Percentiles rank a stretch among this genome's conserved stretches.
These are phyloP conservation scores for Arthrobotrys iridis DNA, from an alignment of 2,329 filamentous ascomycete species.

Conservation along the genomic window DNA sequence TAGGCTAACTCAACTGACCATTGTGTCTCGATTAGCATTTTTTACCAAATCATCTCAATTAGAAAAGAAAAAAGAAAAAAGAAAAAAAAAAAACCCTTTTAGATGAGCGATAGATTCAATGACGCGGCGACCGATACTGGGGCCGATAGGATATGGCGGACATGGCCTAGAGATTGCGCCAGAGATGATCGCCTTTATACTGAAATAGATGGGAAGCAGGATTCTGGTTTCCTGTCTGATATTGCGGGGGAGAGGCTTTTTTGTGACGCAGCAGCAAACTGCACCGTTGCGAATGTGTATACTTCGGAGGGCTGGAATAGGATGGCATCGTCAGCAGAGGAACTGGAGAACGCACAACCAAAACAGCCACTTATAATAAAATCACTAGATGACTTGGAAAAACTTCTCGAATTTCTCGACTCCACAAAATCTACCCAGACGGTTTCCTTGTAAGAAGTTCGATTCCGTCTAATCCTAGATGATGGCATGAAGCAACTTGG, in stretches of 20 bases:
- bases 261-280: constrained; percentile 14
- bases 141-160: constrained; percentile 26
- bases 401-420: constrained; percentile 23
- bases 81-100: no score
- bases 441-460: constrained; percentile 27
- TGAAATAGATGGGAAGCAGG: constrained; percentile 34
- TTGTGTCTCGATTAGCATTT: no score
- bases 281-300: constrained; percentile 16
- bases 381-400: constrained; percentile 25
- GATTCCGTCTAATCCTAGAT: background rate
- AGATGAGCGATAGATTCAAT: constrained; percentile 36
- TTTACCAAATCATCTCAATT: no score
- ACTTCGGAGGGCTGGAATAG: constrained; percentile 33
- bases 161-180: constrained; percentile 37
- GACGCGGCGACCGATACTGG: constrained; percentile 4
- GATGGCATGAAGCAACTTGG: no score
- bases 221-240: constrained; percentile 27
- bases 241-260: constrained; percentile 34
- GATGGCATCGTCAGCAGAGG: constrained; percentile 31
- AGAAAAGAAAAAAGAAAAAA: no score
- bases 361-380: constrained; percentile 5
- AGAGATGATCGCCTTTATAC: constrained; percentile 41
- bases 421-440: constrained; percentile 32
- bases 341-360: background rate
- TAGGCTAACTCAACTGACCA: no score